Conservation (phyloP, 352 stramenopile genomes). For the Globisporangium canariense region DNA sequence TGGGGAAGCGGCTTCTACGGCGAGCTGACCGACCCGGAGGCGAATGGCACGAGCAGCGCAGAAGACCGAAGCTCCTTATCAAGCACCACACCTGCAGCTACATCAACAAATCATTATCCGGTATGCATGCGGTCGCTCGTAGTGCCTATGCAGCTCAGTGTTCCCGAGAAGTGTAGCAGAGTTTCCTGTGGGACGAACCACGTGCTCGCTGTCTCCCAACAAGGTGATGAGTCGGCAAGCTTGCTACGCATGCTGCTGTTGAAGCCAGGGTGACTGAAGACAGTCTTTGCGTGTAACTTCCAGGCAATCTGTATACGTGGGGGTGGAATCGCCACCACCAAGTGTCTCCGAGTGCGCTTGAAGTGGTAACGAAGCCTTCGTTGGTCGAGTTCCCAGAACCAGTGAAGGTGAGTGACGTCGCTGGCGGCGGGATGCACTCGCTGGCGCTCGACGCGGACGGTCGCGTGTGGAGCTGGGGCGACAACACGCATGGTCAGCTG, state of each 20-base stretch:
- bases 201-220: conserved; percentile 34
- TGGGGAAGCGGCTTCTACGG: conserved; percentile 72
- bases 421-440: conserved; percentile 62
- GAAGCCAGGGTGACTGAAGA: too few species aligned
- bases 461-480: conserved; percentile 59
- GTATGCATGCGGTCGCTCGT: neutral
- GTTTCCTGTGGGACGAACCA: conserved; percentile 62
- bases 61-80: neutral
- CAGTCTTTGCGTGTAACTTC: neutral
- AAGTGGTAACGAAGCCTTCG: conserved; percentile 20
- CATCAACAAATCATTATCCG: neutral
- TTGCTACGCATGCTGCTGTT: neutral
- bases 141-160: conserved; percentile 14
- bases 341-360: conserved; percentile 14
- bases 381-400: conserved; percentile 23
- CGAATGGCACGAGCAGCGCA: neutral
- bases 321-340: conserved; percentile 50
- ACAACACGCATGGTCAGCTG: conserved; percentile 60
- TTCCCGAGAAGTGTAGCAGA: conserved; percentile 27
- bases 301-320: conserved; percentile 49
- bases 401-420: conserved; percentile 23
- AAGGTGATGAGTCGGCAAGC: conserved; percentile 13
- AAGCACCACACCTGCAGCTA: neutral
- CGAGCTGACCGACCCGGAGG: conserved; percentile 20
- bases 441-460: conserved; percentile 39